These are phyloP conservation scores for Eucalyptus tenuipes DNA, from an alignment of 345 rosid species.

Conservation along the genomic window DNA sequence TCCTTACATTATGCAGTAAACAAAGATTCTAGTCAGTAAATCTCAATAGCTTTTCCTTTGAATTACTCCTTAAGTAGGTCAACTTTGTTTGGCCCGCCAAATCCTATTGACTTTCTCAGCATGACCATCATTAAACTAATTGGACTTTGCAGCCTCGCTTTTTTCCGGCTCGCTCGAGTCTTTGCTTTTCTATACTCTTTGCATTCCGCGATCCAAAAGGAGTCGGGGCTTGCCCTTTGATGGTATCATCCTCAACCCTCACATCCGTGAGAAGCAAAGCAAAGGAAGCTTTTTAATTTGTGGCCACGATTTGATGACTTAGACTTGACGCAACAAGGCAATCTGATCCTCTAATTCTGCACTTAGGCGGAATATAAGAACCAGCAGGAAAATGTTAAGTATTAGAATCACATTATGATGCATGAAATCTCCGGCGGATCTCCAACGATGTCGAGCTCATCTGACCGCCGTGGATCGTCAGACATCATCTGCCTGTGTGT, in stretches of 20 bases:
- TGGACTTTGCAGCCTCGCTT: neutral
- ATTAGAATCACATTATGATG: neutral
- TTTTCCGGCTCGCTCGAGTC: neutral
- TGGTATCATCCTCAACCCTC: neutral
- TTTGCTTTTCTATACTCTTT: neutral
- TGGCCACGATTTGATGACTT: neutral
- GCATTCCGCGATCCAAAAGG: neutral
- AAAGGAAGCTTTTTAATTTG: neutral
- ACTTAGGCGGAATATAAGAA: neutral
- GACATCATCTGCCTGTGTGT: rapidly evolving
- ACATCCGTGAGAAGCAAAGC: neutral
- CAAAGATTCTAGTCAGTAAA: neutral
- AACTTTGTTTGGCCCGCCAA: rapidly evolving
- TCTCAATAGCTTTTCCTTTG: neutral
- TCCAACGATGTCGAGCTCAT: neutral
- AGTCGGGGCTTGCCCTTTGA: neutral
- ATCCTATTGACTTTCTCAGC: neutral
- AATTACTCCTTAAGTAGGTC: neutral
- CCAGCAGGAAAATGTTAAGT: neutral
- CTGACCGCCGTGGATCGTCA: rapidly evolving
- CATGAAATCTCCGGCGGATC: neutral
- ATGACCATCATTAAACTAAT: neutral
- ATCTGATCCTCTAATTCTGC: neutral
- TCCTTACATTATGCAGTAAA: neutral
- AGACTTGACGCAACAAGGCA: neutral